Percentiles rank a stretch among this genome's conserved stretches.
Evolutionary conservation across 345 rosid genomes (phyloP).

Genomic region (Ceriops tagal): DNA sequence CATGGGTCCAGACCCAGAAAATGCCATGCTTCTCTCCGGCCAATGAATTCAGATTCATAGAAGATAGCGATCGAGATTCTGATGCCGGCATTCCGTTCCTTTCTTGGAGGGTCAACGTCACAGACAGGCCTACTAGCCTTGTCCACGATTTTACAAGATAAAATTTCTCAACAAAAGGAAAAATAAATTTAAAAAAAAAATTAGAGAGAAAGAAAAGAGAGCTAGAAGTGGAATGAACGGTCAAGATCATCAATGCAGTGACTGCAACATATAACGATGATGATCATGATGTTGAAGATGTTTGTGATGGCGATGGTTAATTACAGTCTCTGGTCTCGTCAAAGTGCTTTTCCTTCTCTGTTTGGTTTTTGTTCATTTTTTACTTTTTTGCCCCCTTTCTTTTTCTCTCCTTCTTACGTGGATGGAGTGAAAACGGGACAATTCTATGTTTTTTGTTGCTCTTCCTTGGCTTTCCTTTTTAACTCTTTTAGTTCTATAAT

Average conservation of each 20-base stretch:
- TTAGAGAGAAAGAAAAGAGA: background rate
- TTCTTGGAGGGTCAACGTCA: slow-evolving; percentile 86
- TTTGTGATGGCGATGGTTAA: slow-evolving; percentile 22
- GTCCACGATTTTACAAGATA: slow-evolving; percentile 83
- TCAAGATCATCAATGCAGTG: slow-evolving; percentile 31
- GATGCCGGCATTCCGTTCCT: slow-evolving; percentile 63
- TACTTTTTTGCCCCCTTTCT: background rate
- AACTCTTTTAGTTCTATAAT: slow-evolving; percentile 9
- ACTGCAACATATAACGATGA: slow-evolving; percentile 18
- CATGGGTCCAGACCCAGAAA: slow-evolving; percentile 58
- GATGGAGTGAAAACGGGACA: slow-evolving; percentile 39
- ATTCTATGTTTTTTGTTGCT: slow-evolving; percentile 21
- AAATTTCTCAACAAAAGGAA: background rate
- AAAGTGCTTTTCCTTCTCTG: slow-evolving; percentile 10
- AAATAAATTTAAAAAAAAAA: background rate
- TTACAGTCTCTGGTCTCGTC: slow-evolving; percentile 3
- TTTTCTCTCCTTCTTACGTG: slow-evolving; percentile 18
- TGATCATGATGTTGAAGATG: slow-evolving; percentile 27
- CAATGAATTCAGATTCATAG: slow-evolving; percentile 61
- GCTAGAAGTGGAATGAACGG: slow-evolving; percentile 16
- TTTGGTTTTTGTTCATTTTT: slow-evolving; percentile 5
- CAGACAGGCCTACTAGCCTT: slow-evolving; percentile 80
- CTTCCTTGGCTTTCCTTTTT: slow-evolving; percentile 14
- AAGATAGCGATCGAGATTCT: slow-evolving; percentile 48
- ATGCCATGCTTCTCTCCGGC: slow-evolving; percentile 49